Evolutionary conservation across 345 rosid genomes (phyloP).

Genomic region (Camelina laxa): DNA sequence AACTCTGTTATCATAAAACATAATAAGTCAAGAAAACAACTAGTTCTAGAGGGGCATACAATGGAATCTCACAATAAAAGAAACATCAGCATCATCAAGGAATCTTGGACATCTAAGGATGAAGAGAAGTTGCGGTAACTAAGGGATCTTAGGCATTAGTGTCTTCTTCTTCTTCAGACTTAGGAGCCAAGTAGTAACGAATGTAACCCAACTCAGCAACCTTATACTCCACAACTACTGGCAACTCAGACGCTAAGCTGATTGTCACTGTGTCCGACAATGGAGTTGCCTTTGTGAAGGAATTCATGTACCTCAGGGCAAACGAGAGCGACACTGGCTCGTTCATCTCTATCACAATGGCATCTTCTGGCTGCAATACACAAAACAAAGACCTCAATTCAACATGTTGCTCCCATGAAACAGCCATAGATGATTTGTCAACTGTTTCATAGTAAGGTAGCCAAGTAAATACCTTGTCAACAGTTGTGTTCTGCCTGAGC

Average conservation of each 20-base stretch:
- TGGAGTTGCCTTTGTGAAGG: conserved; percentile 95
- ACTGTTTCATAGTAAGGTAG: not conserved
- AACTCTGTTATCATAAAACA: conserved; percentile 7
- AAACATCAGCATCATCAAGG: not conserved
- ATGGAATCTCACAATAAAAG: conserved; percentile 1
- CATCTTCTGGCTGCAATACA: conserved; percentile 87
- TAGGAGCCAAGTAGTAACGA: conserved; percentile 95
- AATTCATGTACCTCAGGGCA: conserved; percentile 95
- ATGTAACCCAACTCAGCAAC: conserved; percentile 98
- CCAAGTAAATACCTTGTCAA: conserved; percentile 62
- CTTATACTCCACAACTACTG: conserved; percentile 97
- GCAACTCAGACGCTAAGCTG: conserved; percentile 92
- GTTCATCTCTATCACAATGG: conserved; percentile 83
- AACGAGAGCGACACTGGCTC: conserved; percentile 94
- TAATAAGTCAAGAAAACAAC: conserved; percentile 22
- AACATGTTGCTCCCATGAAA: conserved; percentile 13
- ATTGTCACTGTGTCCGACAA: conserved; percentile 82
- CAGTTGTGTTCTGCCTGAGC: conserved; percentile 88
- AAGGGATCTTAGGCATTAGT: conserved; percentile 52
- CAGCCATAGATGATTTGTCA: not conserved
- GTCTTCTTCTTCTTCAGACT: conserved; percentile 97
- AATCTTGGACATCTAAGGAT: not conserved
- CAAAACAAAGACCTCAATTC: not conserved
- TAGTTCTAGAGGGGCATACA: conserved; percentile 20
- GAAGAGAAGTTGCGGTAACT: not conserved